Percentiles rank a stretch among this genome's conserved stretches.
Evolutionary conservation across 2,329 filamentous ascomycete species (phyloP).

Genomic region (Cladosporium sp.): DNA sequence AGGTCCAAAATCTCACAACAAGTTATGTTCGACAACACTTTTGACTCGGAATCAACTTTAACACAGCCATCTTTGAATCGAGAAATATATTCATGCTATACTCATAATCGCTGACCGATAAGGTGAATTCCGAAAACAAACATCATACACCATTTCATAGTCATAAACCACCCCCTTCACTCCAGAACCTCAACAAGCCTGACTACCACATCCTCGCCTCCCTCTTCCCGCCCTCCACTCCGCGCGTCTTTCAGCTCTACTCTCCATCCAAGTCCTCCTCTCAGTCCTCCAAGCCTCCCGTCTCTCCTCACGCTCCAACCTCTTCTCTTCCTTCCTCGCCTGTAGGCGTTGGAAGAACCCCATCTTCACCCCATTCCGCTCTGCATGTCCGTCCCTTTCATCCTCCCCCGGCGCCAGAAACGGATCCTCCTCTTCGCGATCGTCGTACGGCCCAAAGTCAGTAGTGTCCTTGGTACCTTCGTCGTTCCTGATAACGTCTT

Average conservation of each 20-base stretch:
- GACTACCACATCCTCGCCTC: constrained; percentile 8
- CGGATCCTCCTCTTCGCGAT: not conserved
- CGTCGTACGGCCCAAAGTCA: not conserved
- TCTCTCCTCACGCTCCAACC: constrained; percentile 1
- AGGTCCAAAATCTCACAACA: no score
- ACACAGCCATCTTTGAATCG: not conserved
- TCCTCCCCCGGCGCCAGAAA: not conserved
- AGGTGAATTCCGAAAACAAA: not conserved
- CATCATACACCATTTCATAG: not conserved
- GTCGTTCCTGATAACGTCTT: not conserved
- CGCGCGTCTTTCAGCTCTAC: constrained; percentile 1
- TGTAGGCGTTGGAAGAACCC: not conserved
- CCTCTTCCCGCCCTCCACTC: constrained; percentile 7
- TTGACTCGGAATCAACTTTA: not conserved
- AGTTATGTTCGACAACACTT: not conserved
- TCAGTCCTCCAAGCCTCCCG: constrained; percentile 3
- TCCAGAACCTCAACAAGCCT: constrained; percentile 10
- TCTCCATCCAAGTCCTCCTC: constrained; percentile 14
- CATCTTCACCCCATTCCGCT: not conserved
- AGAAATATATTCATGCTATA: not conserved
- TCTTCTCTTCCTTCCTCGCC: constrained; percentile 21
- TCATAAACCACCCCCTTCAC: not conserved
- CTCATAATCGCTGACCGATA: not conserved
- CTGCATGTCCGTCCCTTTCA: not conserved
- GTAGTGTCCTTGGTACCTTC: not conserved